phyloP scores from a whole-genome alignment of 2,329 filamentous ascomycete species.

The Teratosphaeria destructans region DNA sequence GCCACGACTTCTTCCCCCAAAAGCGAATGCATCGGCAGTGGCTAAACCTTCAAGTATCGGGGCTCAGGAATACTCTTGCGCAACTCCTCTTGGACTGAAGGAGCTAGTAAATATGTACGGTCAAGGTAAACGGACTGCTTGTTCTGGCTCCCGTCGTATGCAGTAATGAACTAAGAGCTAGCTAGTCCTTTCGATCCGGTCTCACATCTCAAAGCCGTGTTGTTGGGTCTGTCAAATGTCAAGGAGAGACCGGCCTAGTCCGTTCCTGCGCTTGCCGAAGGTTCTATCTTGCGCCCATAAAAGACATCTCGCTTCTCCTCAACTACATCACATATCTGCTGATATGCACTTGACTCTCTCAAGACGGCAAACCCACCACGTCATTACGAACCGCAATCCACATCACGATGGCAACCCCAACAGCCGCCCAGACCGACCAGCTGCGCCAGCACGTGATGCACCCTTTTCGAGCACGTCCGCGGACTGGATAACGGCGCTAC shows the following conservation, averaged over 20 bases:
- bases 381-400: neutral
- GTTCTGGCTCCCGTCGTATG: too few relatives aligned
- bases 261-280: neutral
- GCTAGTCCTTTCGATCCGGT: neutral
- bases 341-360: neutral
- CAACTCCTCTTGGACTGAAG: too few relatives aligned
- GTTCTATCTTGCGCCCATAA: neutral
- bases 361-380: too few relatives aligned
- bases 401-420: neutral
- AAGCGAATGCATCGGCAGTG: too few relatives aligned
- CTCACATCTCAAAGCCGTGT: neutral
- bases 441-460: slow-evolving; percentile 25
- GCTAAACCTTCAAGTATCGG: too few relatives aligned
- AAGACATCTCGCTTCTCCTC: neutral
- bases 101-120: too few relatives aligned
- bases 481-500: neutral
- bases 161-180: neutral
- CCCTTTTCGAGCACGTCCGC: slow-evolving; percentile 8
- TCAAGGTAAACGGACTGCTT: too few relatives aligned
- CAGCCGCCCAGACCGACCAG: slow-evolving; percentile 13
- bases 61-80: too few relatives aligned
- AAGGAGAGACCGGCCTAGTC: neutral
- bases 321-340: neutral
- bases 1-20: too few relatives aligned
- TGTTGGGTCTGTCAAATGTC: slow-evolving; percentile 13